Percentiles rank a stretch among this genome's conserved stretches.
phyloP scores from a whole-genome alignment of 176 grass and related monocot species.

The Avena atlantica region DNA sequence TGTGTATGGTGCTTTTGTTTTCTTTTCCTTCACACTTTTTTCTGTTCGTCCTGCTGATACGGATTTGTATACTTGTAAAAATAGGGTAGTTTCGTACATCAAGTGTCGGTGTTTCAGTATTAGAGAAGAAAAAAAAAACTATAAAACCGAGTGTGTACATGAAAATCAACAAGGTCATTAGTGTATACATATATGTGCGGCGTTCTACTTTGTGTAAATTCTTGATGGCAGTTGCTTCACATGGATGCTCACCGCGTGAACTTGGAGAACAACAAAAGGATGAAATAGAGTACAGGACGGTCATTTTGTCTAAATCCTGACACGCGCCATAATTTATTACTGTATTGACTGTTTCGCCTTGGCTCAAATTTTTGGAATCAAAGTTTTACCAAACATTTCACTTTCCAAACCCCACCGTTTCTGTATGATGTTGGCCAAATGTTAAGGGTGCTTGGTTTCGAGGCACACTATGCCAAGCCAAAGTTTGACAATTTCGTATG shows the following conservation, averaged over 20 bases:
- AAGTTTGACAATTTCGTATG: too few relatives aligned
- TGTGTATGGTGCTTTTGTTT: conserved; percentile 2
- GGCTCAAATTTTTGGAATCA: too few relatives aligned
- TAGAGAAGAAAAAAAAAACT: not conserved
- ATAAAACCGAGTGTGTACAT: not conserved
- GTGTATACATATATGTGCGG: not conserved
- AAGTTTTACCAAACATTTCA: not conserved
- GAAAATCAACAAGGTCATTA: not conserved
- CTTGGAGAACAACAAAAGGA: not conserved
- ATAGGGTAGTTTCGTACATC: not conserved
- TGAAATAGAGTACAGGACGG: not conserved
- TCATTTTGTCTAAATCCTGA: too few relatives aligned
- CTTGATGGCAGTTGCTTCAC: not conserved
- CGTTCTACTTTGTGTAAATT: not conserved
- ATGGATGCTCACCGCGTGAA: not conserved
- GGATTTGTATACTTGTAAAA: conserved; percentile 25
- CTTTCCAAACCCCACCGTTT: not conserved
- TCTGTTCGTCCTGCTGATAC: not conserved
- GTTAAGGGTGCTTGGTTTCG: too few relatives aligned
- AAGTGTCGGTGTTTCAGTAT: not conserved
- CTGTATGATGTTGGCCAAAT: not conserved
- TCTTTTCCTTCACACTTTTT: not conserved
- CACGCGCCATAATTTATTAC: not conserved
- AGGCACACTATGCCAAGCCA: too few relatives aligned
- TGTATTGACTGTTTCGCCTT: not conserved